Percentiles rank a stretch among this genome's conserved stretches.
phyloP scores from a whole-genome alignment of 1,139 yeast species.

The Arxiozyma slooffiae region DNA sequence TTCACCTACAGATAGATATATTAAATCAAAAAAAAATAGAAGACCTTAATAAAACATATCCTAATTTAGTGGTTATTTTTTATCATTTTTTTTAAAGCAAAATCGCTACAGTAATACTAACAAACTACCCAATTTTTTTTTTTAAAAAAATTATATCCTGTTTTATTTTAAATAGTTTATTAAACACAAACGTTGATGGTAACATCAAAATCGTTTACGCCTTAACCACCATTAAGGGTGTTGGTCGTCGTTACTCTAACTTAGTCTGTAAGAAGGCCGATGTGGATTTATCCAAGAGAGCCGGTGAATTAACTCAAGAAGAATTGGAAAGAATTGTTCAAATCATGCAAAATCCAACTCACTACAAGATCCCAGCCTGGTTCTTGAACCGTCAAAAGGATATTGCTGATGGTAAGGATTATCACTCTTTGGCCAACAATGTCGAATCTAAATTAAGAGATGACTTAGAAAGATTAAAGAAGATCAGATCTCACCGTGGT shows the following conservation, averaged over 20 bases:
- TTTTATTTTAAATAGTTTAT: slow-evolving; percentile 50
- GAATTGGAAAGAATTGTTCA: slow-evolving; percentile 99
- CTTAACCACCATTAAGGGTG: slow-evolving; percentile 99
- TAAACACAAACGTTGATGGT: slow-evolving; percentile 99
- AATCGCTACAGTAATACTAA: background rate
- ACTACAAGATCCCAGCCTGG: slow-evolving; percentile 99
- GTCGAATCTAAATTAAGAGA: slow-evolving; percentile 99
- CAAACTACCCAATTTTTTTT: background rate
- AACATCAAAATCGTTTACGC: slow-evolving; percentile 99
- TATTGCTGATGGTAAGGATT: slow-evolving; percentile 96
- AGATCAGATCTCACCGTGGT: slow-evolving; percentile 99
- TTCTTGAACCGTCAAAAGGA: slow-evolving; percentile 99
- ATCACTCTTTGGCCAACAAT: slow-evolving; percentile 98
- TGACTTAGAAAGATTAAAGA: slow-evolving; percentile 99
- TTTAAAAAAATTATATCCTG: background rate
- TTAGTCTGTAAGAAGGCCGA: slow-evolving; percentile 99
- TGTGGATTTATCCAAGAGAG: slow-evolving; percentile 96
- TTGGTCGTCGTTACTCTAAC: slow-evolving; percentile 99
- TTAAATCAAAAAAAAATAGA: no score
- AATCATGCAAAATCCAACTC: slow-evolving; percentile 99
- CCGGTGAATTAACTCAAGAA: slow-evolving; percentile 99
- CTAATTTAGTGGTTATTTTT: background rate
- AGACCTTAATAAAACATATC: no score
- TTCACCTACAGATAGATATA: background rate
- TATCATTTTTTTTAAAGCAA: background rate